phyloP scores from a whole-genome alignment of 371 early-diverging fungal species.

The Paraphysoderma sedebokerense region DNA sequence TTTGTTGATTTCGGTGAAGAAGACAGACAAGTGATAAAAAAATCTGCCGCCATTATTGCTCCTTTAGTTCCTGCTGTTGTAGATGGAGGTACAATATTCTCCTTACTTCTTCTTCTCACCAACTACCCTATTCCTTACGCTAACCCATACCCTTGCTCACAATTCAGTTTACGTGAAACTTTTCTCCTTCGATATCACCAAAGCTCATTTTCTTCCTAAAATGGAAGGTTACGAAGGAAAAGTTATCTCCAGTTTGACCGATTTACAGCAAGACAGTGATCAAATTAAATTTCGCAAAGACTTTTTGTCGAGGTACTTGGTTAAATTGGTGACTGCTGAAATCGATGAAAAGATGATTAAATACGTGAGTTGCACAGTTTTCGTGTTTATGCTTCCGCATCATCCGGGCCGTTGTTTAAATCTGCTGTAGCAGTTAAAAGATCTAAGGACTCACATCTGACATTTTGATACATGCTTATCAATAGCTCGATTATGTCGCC shows the following conservation, averaged over 20 bases:
- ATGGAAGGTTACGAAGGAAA: background rate
- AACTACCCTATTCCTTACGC: background rate
- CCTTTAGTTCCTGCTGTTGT: constrained; percentile 63
- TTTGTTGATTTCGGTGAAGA: constrained; percentile 45
- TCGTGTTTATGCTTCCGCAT: too few relatives aligned
- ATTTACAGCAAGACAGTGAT: constrained; percentile 36
- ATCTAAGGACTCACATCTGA: too few relatives aligned
- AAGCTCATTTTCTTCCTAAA: constrained; percentile 8
- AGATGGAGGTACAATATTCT: too few relatives aligned
- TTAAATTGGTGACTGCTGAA: constrained; percentile 43
- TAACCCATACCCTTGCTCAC: too few relatives aligned
- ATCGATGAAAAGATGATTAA: constrained; percentile 54
- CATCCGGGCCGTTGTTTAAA: too few relatives aligned
- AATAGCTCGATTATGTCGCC: constrained; percentile 60
- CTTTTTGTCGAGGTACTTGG: constrained; percentile 49
- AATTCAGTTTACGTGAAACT: constrained; percentile 21
- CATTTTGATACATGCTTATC: too few relatives aligned
- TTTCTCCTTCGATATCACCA: constrained; percentile 18
- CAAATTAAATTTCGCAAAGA: constrained; percentile 70
- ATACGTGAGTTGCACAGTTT: constrained; percentile 18
- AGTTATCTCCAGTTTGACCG: constrained; percentile 8
- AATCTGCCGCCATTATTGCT: constrained; percentile 36
- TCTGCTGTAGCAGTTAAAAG: too few relatives aligned
- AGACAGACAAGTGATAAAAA: constrained; percentile 42
- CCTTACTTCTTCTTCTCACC: background rate